Conservation (phyloP, 2,329 filamentous ascomycete genomes). For the Fonsecaea pugnacius region DNA sequence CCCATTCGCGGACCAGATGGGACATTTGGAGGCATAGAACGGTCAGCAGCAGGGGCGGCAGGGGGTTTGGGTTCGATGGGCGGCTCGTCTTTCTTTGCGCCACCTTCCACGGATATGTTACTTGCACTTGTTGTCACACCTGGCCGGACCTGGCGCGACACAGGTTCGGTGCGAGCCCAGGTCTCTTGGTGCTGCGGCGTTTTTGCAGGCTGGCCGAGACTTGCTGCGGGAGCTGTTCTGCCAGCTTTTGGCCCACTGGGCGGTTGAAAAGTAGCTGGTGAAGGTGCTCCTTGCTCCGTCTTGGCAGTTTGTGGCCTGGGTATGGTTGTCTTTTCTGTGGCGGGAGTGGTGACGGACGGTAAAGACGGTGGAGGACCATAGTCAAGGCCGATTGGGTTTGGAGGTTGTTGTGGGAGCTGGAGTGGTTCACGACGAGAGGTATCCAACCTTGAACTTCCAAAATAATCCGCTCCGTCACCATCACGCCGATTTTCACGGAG, state of each 20-base stretch:
- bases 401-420: constrained; percentile 24
- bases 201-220: constrained; percentile 20
- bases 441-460: constrained; percentile 28
- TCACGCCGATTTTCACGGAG: constrained; percentile 34
- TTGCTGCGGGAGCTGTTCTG: constrained; percentile 35
- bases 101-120: constrained; percentile 22
- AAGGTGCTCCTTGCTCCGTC: constrained; percentile 12
- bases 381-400: constrained; percentile 34
- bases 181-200: constrained; percentile 23
- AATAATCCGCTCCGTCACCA: constrained; percentile 36
- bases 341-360: constrained; percentile 30
- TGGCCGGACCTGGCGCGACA: constrained; percentile 27
- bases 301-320: constrained; percentile 23
- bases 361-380: constrained; percentile 38
- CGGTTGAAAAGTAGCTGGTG: constrained; percentile 41
- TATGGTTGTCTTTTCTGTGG: constrained; percentile 24
- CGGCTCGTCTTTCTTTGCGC: constrained; percentile 27
- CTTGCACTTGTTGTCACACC: constrained; percentile 13
- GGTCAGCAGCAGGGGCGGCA: constrained; percentile 23
- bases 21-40: constrained; percentile 34
- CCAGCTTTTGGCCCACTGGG: constrained; percentile 52
- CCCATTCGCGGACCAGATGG: constrained; percentile 35
- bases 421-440: constrained; percentile 26
- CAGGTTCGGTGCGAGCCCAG: constrained; percentile 27
- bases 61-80: constrained; percentile 25